Evolutionary conservation across 345 rosid genomes (phyloP).

Genomic region (Dimocarpus longan): DNA sequence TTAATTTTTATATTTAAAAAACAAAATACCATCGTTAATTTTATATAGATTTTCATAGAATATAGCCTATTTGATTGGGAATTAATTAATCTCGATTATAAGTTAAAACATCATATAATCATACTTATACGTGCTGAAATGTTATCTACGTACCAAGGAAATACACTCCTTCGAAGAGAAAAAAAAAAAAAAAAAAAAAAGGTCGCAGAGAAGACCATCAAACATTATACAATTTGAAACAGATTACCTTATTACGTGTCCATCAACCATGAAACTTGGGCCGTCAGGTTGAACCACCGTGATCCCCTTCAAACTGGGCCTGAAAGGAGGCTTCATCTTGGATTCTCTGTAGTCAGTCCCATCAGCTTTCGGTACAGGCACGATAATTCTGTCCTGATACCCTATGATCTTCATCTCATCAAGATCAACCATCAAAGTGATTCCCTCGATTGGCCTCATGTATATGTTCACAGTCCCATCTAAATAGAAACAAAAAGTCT

Average conservation of each 20-base stretch:
- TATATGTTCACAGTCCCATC: constrained; percentile 42
- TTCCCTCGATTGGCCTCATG: constrained; percentile 43
- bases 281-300: constrained; percentile 41
- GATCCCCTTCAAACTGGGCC: constrained; percentile 26
- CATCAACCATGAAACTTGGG: constrained; percentile 42
- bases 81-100: too few species aligned
- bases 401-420: constrained; percentile 35
- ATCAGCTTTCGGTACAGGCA: constrained; percentile 40
- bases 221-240: neutral
- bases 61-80: too few species aligned
- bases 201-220: too few species aligned
- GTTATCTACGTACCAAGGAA: too few species aligned
- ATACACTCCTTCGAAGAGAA: too few species aligned
- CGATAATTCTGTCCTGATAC: constrained; percentile 22
- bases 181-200: too few species aligned
- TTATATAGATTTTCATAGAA: too few species aligned
- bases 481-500: constrained; percentile 34
- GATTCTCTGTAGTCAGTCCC: constrained; percentile 49
- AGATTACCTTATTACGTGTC: constrained; percentile 32
- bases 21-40: too few species aligned
- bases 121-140: too few species aligned
- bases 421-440: constrained; percentile 36
- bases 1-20: too few species aligned
- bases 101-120: too few species aligned
- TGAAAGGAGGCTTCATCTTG: constrained; percentile 23